Conservation (phyloP, 202 grass and related monocot species). For the Tripidium arundinaceum region DNA sequence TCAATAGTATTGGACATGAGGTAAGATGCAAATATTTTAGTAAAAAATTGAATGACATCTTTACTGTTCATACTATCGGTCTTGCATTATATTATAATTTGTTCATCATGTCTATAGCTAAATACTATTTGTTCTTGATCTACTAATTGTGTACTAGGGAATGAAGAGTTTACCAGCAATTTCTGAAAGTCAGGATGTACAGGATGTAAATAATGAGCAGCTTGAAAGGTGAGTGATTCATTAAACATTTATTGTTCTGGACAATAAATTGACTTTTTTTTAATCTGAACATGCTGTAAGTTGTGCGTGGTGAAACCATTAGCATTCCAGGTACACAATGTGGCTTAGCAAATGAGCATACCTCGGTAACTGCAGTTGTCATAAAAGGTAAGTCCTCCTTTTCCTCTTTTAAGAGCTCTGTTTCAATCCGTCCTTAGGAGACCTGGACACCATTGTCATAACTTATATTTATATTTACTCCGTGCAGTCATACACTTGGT, state of each 20-base stretch:
- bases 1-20: conserved; percentile 40
- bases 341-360: conserved; percentile 17
- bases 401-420: background rate
- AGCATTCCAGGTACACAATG: conserved; percentile 36
- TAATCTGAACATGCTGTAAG: background rate
- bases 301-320: conserved; percentile 3
- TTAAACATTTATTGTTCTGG: conserved; percentile 5
- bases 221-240: conserved; percentile 37
- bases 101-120: background rate
- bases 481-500: background rate
- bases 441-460: background rate
- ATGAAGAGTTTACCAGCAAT: conserved; percentile 6
- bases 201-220: conserved; percentile 26
- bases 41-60: background rate
- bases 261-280: background rate
- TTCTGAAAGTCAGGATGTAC: conserved; percentile 32
- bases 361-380: background rate
- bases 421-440: background rate
- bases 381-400: conserved; percentile 31
- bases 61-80: background rate
- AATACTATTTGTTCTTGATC: background rate
- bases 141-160: conserved; percentile 34
- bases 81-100: background rate
- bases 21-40: conserved; percentile 28
- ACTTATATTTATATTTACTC: background rate